Evolutionary conservation across 1,139 yeast species (phyloP), one percentile per base, ranked within the genome.

Genomic region (Casaregolazyma suthepensis): DNA sequence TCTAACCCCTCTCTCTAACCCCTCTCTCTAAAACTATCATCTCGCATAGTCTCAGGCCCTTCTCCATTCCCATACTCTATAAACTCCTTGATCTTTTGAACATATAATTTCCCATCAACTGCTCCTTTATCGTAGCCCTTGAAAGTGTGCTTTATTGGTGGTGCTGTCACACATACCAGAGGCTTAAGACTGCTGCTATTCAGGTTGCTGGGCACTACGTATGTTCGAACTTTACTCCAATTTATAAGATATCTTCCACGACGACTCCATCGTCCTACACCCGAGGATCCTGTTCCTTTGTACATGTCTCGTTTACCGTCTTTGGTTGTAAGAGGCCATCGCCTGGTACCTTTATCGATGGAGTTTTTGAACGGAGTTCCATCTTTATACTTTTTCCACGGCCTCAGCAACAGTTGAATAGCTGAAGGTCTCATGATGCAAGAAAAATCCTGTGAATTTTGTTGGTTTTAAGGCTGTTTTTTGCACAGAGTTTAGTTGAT

Each of bases 251-350:
- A 94, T 40, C 81, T 79, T 52, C 96, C 97, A 59, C 77, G 77
- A 40, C 77, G 75, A 54, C 94, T 85, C 67, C 86, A 81, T 55
- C 76, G 78, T 66, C 99, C 99, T 58, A 89, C 82, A 70, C 98
- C 97, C 1, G 96, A 80, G 5, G 99, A 88, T 57, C 98, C 81
- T 19, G 98, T 93, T 75, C 99, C 99, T 70, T 91, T 93, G 73
- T 94, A 93, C 73, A 78, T 88, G 64, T 87, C 84, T 75, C 91
- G 90, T 73, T 91, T 93, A 64, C 99, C 98, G 68, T 89, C 93
- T 66, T 93, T 93, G 37, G 96, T 85, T 29, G 96, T 87, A 62
- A 91, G 74, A 2, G 96, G 80, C 66, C 85, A 82, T 74, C 99
- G 82, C 67, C 85, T 88, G 61, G 90, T 83, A 54, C 97, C 97